Base-by-base conservation (phyloP, 441 rosid genomes). In the Populus tomentosa region DNA sequence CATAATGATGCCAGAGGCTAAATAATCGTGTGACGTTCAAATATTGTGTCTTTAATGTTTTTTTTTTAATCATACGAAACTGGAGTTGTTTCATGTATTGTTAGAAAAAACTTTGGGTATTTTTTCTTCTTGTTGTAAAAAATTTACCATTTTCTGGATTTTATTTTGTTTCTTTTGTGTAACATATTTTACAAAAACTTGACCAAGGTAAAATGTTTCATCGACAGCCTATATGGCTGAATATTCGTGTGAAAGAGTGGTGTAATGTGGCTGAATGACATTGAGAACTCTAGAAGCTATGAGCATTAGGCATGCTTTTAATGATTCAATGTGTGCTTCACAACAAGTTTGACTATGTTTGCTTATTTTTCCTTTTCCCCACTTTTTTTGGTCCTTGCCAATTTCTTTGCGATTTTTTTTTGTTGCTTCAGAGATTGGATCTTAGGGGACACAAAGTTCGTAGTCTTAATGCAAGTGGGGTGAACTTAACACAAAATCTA, bases 401-500 rank as follows among this genome's bases (percentile, higher is more conserved):
- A n/a, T 80, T 71, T 56, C 56, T 28, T 83, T 62, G 53, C 16
- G 67, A 75, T 10, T 62, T 20, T 79, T 73, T 80, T 72, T 75
- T 70, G 74, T 83, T 75, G 80, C 70, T 74, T 77, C 85, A 96
- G 99, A 94, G 99, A 77, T 78, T 96, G 94, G 99, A 96, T 83
- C 96, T 91, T 79, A 91, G 99, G 87, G 99, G 99, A 76, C 99
- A 96, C 81, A 89, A 91, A 84, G 89, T 94, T 80, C 93, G 91
- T 73, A 90, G 89, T 83, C 95, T 96, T 77, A 89, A 86, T 83
- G 89, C 97, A 24, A 77, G 87, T 80, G 97, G 96, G 72, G 81
- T 96, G 86, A 94, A 94, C 79, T 87, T 96, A 84, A 89, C 94
- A 23, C 89, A 94, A 81, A 92, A 85, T 89, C 86, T 96, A 35